Percentiles rank a stretch among this genome's conserved stretches.
Evolutionary conservation across 129 eudicot species (phyloP).

Genomic region (Scalesia atractyloides): DNA sequence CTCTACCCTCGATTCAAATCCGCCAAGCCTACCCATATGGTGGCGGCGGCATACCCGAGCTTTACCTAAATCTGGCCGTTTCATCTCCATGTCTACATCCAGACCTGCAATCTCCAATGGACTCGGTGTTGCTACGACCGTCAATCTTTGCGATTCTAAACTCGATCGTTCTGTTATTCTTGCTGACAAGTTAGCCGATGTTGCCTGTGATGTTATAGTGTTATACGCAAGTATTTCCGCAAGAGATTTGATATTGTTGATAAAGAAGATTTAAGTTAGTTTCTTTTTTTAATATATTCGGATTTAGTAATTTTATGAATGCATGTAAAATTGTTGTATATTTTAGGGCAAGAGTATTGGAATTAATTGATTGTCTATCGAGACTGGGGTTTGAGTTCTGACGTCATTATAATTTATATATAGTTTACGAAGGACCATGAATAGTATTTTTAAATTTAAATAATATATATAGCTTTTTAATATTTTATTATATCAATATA

Average conservation of each 20-base stretch:
- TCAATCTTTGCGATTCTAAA: slow-evolving; percentile 35
- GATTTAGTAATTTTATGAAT: neutral
- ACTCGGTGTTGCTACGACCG: slow-evolving; percentile 9
- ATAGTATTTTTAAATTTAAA: no score
- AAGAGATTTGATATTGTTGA: slow-evolving; percentile 74
- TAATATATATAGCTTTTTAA: no score
- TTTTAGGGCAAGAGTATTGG: slow-evolving; percentile 1
- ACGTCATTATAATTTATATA: no score
- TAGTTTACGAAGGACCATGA: no score
- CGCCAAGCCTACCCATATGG: no score
- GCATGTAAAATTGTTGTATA: neutral
- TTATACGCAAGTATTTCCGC: slow-evolving; percentile 87
- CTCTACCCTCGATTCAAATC: no score
- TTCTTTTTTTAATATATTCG: neutral
- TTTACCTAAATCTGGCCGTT: no score
- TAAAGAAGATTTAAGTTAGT: slow-evolving; percentile 80
- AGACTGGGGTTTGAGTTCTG: no score
- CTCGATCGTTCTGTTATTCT: slow-evolving; percentile 59
- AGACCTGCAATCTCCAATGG: no score
- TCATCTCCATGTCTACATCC: no score
- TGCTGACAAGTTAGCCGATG: slow-evolving; percentile 72
- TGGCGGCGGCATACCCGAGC: no score
- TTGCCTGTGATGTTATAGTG: slow-evolving; percentile 85
- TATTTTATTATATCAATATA: no score
- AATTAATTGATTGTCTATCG: neutral